phyloP scores from a whole-genome alignment of 768 basidiomycete species.

The Mycena latifolia region DNA sequence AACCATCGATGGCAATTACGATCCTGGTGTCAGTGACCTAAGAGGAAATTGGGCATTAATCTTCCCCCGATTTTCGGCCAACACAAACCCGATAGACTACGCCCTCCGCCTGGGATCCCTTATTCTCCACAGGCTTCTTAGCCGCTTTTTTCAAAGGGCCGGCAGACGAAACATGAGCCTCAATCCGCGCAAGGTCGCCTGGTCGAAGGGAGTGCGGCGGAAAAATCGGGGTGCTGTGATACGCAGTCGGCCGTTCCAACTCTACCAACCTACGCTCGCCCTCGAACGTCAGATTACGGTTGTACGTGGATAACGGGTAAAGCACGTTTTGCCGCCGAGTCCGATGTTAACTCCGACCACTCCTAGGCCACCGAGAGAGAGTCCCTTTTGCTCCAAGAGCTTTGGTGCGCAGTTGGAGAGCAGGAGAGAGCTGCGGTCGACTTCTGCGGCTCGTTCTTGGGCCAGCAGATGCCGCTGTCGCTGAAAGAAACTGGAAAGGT shows the following conservation, averaged over 20 bases:
- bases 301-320: conserved; percentile 10
- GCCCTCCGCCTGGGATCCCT: conserved; percentile 70
- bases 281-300: conserved; percentile 35
- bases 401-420: conserved; percentile 87
- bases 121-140: conserved; percentile 53
- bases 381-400: conserved; percentile 89
- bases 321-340: conserved; percentile 92
- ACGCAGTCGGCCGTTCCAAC: conserved; percentile 85
- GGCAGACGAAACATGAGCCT: conserved; percentile 68
- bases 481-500: conserved; percentile 70
- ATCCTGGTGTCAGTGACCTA: conserved; percentile 88
- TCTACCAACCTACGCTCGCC: conserved; percentile 80
- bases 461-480: conserved; percentile 76
- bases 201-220: conserved; percentile 93
- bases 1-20: conserved; percentile 80
- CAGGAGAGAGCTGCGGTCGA: conserved; percentile 82
- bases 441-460: conserved; percentile 86
- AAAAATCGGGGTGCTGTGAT: conserved; percentile 76
- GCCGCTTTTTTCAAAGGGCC: conserved; percentile 56
- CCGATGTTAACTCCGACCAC: conserved; percentile 82
- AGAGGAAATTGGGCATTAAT: neutral
- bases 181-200: conserved; percentile 91
- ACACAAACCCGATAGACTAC: conserved; percentile 84
- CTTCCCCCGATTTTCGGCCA: neutral
- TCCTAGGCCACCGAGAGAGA: conserved; percentile 82